Evolutionary conservation across 257 asterid genomes (phyloP).

Genomic region (Pogostemon cablin): DNA sequence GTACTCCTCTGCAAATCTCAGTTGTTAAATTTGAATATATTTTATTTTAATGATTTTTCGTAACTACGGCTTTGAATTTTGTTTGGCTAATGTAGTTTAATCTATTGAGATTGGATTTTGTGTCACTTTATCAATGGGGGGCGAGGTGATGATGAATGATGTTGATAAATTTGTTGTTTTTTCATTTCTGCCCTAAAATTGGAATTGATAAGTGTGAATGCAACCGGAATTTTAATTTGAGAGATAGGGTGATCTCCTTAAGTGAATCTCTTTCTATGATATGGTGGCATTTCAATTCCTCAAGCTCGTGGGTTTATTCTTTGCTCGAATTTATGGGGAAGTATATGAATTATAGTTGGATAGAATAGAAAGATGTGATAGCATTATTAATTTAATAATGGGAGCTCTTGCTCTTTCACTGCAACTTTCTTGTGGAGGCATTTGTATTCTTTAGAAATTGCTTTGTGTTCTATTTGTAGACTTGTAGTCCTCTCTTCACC

Average conservation of each 20-base stretch:
- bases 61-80: neutral
- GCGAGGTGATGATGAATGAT: neutral
- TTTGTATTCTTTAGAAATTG: constrained; percentile 3
- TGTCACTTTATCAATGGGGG: neutral
- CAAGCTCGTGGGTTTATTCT: constrained; percentile 18
- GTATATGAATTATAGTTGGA: neutral
- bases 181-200: neutral
- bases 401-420: neutral
- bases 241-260: neutral
- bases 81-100: neutral
- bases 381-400: neutral
- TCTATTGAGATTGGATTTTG: neutral
- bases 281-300: neutral
- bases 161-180: constrained; percentile 7
- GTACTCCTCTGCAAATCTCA: constrained; percentile 37
- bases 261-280: neutral
- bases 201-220: neutral
- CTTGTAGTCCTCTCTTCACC: constrained; percentile 3
- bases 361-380: constrained; percentile 12
- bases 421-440: neutral
- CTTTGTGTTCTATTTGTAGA: constrained; percentile 6
- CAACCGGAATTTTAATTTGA: neutral
- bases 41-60: neutral
- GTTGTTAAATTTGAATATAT: neutral
- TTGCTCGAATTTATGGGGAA: constrained; percentile 19